These are phyloP conservation scores for Solanum aculeatissimum DNA, from an alignment of 305 asterid species.

Conservation along the genomic window DNA sequence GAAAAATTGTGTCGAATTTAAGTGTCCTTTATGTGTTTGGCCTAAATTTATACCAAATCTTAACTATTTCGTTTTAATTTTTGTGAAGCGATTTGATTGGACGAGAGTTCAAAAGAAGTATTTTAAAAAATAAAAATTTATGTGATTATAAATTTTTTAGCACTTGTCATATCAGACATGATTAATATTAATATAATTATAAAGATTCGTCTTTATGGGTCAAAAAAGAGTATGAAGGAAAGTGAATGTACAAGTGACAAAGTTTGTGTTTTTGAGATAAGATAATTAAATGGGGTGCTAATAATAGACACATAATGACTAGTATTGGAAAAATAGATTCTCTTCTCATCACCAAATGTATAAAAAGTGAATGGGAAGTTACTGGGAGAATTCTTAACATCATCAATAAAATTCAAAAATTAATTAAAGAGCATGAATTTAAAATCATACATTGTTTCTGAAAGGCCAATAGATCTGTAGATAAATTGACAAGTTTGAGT, in stretches of 20 bases:
- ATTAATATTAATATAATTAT: too few species aligned
- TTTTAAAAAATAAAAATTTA: too few species aligned
- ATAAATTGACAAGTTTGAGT: background rate
- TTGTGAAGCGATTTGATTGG: background rate
- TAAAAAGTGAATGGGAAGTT: too few species aligned
- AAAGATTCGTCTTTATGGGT: background rate
- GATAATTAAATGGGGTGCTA: background rate
- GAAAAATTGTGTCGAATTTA: too few species aligned
- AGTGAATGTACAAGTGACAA: background rate
- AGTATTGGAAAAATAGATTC: too few species aligned
- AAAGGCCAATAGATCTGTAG: background rate
- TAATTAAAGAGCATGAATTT: background rate
- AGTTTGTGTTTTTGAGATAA: background rate
- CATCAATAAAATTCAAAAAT: background rate
- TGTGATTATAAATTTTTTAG: too few species aligned
- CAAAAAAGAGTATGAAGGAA: background rate
- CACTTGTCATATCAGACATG: too few species aligned
- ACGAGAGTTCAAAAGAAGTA: background rate
- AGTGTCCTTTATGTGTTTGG: too few species aligned
- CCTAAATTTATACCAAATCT: too few species aligned
- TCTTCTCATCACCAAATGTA: too few species aligned
- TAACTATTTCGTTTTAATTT: background rate
- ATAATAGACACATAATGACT: too few species aligned
- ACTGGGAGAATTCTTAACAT: background rate
- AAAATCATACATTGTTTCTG: background rate